These are phyloP conservation scores for Phytophthora nicotianae DNA, from an alignment of 352 stramenopile genomes.

Conservation along the genomic window DNA sequence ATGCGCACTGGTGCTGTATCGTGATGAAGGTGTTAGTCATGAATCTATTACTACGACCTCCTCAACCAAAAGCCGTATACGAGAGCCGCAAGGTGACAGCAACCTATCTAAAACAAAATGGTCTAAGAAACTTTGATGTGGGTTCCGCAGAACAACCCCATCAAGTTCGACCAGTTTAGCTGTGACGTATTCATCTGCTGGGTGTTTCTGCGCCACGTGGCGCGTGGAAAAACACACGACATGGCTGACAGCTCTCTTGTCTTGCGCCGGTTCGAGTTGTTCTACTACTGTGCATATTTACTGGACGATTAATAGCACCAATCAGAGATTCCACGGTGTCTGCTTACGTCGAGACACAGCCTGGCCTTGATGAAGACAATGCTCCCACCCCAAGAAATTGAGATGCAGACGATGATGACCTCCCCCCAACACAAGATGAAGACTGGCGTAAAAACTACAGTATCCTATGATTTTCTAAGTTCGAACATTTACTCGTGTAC, in stretches of 20 bases:
- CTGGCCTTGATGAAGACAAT: too few species aligned
- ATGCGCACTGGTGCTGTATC: constrained; percentile 19
- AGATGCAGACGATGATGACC: too few species aligned
- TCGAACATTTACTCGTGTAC: too few species aligned
- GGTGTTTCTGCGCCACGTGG: constrained; percentile 15
- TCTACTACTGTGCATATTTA: constrained; percentile 25
- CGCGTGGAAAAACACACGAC: not conserved
- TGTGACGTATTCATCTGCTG: constrained; percentile 21
- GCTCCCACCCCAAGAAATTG: too few species aligned
- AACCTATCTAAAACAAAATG: not conserved
- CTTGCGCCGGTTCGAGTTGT: constrained; percentile 15
- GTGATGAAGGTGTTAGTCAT: not conserved
- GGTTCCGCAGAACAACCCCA: constrained; percentile 19
- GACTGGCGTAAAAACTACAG: too few species aligned
- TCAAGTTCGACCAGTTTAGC: constrained; percentile 25
- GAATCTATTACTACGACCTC: constrained; percentile 14
- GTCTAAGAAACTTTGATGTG: constrained; percentile 1
- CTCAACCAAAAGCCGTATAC: constrained; percentile 4
- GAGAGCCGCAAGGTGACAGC: not conserved
- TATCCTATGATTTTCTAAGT: too few species aligned
- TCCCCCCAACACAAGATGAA: too few species aligned
- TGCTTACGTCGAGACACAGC: too few species aligned
- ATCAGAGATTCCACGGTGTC: not conserved
- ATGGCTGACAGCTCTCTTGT: constrained; percentile 1
- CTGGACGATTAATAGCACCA: not conserved